Conservation (phyloP, 139 green algal genomes). For the Chlorella sp. region DNA sequence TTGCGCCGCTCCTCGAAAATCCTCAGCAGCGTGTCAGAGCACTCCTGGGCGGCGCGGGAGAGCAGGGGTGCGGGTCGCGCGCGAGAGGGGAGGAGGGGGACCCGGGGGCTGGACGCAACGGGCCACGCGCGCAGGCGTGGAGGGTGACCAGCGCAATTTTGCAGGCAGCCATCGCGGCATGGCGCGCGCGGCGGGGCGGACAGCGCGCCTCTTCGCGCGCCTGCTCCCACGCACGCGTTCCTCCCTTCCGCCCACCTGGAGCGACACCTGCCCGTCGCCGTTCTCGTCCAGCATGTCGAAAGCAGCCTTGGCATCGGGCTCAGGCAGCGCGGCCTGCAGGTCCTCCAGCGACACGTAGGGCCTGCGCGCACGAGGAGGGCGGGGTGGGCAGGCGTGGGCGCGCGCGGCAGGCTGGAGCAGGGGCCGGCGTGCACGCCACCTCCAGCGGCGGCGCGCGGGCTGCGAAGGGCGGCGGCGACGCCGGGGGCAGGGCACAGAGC, state of each 20-base stretch:
- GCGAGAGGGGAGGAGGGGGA: no score
- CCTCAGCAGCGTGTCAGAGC: slow-evolving; percentile 15
- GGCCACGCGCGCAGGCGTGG: no score
- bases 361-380: slow-evolving; percentile 9
- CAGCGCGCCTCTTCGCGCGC: no score
- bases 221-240: no score
- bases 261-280: slow-evolving; percentile 43
- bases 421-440: slow-evolving; percentile 2
- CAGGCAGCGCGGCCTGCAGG: slow-evolving; percentile 56
- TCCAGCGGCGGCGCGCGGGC: no score
- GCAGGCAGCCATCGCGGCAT: no score
- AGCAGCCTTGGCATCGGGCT: slow-evolving; percentile 46
- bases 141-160: no score
- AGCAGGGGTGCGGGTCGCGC: not conserved
- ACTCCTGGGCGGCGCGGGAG: slow-evolving; percentile 17
- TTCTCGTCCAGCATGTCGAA: slow-evolving; percentile 68
- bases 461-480: no score
- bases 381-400: not conserved
- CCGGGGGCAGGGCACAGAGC: no score
- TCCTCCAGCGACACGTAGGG: slow-evolving; percentile 52
- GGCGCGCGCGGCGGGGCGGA: no score
- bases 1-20: slow-evolving; percentile 64
- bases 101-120: no score
- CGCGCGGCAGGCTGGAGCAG: not conserved
- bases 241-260: slow-evolving; percentile 24